Conservation (phyloP, 352 stramenopile species). For the Halophytophthora batemanensis region DNA sequence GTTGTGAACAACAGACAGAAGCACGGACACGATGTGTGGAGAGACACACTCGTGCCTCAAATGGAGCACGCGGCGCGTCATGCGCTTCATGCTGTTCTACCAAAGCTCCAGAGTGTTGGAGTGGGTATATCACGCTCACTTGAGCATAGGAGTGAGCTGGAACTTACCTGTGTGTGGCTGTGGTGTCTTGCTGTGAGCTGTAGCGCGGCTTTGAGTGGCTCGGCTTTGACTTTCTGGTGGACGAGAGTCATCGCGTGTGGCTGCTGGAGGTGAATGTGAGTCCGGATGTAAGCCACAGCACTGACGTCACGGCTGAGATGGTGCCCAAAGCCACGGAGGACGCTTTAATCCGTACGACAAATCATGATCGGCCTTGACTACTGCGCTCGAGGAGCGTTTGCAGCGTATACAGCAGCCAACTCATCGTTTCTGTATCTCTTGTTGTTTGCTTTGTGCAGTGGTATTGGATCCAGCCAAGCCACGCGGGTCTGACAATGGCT, state of each 20-base stretch:
- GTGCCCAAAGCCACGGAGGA: slow-evolving; percentile 53
- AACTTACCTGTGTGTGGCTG: background rate
- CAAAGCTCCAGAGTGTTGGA: slow-evolving; percentile 47
- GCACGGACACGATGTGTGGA: slow-evolving; percentile 47
- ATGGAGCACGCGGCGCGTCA: slow-evolving; percentile 49
- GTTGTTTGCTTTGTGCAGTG: slow-evolving; percentile 6
- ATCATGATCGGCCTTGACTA: background rate
- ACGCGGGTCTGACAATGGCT: slow-evolving; percentile 18
- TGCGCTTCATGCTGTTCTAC: slow-evolving; percentile 36
- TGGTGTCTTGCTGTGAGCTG: background rate
- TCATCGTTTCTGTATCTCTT: background rate
- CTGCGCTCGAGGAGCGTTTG: background rate
- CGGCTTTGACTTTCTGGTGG: slow-evolving; percentile 80
- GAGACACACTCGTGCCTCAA: slow-evolving; percentile 38
- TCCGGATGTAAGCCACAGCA: slow-evolving; percentile 84
- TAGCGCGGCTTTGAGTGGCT: slow-evolving; percentile 85
- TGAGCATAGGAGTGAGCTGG: background rate
- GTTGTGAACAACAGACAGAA: slow-evolving; percentile 15
- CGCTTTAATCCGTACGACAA: slow-evolving; percentile 39
- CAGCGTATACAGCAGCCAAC: no score
- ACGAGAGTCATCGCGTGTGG: slow-evolving; percentile 52
- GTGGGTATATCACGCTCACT: slow-evolving; percentile 27
- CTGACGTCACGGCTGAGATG: slow-evolving; percentile 42
- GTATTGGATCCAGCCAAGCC: slow-evolving; percentile 12
- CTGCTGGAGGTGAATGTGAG: slow-evolving; percentile 88